These are phyloP conservation scores for Lactifluus volemus DNA, from an alignment of 768 basidiomycete genomes.

Conservation along the genomic window DNA sequence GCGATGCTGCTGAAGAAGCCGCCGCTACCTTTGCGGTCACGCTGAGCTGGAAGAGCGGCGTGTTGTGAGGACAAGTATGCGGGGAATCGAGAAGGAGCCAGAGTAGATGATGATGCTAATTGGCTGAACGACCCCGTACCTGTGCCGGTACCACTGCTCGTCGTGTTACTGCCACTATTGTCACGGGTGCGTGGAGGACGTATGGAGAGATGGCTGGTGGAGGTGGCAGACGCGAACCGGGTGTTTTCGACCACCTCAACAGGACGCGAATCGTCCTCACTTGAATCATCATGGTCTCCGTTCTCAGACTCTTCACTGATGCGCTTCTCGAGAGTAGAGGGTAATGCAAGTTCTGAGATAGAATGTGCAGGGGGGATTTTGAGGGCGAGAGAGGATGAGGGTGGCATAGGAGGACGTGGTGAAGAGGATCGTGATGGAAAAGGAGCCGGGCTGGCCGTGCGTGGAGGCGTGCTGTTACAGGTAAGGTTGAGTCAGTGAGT, in stretches of 20 bases:
- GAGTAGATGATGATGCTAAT: neutral
- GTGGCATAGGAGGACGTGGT: slow-evolving; percentile 12
- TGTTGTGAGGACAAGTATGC: neutral
- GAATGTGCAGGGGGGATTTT: slow-evolving; percentile 47
- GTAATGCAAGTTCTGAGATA: slow-evolving; percentile 33
- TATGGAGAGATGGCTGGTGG: neutral
- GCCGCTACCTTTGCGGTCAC: slow-evolving; percentile 12
- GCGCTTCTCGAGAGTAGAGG: slow-evolving; percentile 23
- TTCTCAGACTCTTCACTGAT: slow-evolving; percentile 21
- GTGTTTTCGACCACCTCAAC: slow-evolving; percentile 17
- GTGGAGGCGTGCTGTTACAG: neutral
- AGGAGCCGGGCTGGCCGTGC: slow-evolving; percentile 5
- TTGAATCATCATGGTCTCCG: slow-evolving; percentile 1
- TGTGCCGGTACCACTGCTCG: slow-evolving; percentile 16
- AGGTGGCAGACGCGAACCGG: slow-evolving; percentile 1
- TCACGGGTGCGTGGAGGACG: neutral
- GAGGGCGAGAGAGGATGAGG: slow-evolving; percentile 21
- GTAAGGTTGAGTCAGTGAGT: neutral
- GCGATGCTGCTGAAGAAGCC: slow-evolving; percentile 18
- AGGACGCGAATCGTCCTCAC: slow-evolving; percentile 15
- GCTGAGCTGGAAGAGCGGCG: neutral
- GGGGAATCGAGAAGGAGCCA: neutral
- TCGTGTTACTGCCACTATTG: slow-evolving; percentile 5
- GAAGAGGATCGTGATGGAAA: slow-evolving; percentile 19
- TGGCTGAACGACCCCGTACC: slow-evolving; percentile 18